Conservation (phyloP, 257 asterid species). For the Nicotiana benthamiana region DNA sequence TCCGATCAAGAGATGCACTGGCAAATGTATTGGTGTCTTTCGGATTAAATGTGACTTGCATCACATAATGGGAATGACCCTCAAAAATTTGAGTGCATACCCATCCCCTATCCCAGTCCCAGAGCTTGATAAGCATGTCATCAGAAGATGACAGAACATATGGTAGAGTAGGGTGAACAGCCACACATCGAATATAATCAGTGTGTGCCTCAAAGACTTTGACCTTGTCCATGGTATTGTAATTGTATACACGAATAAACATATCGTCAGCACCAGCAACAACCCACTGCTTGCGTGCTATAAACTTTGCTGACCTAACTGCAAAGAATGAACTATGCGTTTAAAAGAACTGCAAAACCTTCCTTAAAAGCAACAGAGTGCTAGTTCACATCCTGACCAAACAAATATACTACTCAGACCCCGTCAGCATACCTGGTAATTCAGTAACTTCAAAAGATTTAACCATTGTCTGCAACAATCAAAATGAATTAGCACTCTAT, state of each 20-base stretch:
- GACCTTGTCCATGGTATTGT: constrained; percentile 97
- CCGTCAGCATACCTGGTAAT: constrained; percentile 65
- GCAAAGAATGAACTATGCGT: constrained; percentile 25
- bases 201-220: constrained; percentile 97
- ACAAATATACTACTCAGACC: constrained; percentile 10
- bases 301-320: constrained; percentile 96
- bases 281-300: constrained; percentile 95
- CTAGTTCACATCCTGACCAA: constrained; percentile 3
- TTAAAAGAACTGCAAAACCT: constrained; percentile 4
- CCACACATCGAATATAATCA: constrained; percentile 94
- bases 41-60: constrained; percentile 99
- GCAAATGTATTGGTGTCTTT: constrained; percentile 98
- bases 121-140: constrained; percentile 98
- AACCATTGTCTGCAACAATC: constrained; percentile 69
- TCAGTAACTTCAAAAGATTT: constrained; percentile 96
- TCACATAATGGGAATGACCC: constrained; percentile 98
- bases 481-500: background rate
- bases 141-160: constrained; percentile 94
- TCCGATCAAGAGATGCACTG: constrained; percentile 98
- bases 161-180: constrained; percentile 96
- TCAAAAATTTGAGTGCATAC: constrained; percentile 91
- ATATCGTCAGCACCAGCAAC: constrained; percentile 99
- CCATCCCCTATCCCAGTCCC: constrained; percentile 99
- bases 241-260: constrained; percentile 92
- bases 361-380: background rate